phyloP scores from a whole-genome alignment of 2,329 filamentous ascomycete genomes.

The Ceratocystis harringtonii region DNA sequence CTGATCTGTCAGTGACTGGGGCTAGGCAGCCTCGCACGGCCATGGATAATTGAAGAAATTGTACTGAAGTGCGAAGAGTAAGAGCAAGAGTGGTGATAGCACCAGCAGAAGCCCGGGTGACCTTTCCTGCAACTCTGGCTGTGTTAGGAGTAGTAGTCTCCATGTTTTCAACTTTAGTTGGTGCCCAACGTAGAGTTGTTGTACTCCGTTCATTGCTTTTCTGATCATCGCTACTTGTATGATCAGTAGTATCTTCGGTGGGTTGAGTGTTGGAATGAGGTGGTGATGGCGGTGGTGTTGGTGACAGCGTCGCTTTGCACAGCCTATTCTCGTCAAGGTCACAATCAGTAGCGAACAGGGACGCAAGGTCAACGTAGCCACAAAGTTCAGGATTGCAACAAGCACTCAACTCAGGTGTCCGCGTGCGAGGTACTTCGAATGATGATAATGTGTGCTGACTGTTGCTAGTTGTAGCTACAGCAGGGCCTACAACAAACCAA shows the following conservation, averaged over 20 bases:
- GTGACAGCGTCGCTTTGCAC: not conserved
- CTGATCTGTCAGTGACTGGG: no score
- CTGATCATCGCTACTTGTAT: not conserved
- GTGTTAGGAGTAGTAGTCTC: not conserved
- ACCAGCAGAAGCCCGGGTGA: not conserved
- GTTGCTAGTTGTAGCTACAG: not conserved
- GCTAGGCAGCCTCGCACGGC: not conserved
- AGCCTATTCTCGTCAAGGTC: not conserved
- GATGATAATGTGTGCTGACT: not conserved
- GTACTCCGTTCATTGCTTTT: not conserved
- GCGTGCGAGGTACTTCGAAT: not conserved
- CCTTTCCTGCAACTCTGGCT: no score
- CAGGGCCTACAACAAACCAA: not conserved
- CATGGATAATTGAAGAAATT: not conserved
- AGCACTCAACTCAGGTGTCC: not conserved
- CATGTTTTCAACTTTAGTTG: not conserved
- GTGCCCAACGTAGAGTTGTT: not conserved
- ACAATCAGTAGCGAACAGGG: not conserved
- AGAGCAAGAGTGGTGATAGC: not conserved
- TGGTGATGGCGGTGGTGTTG: not conserved
- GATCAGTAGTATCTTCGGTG: not conserved
- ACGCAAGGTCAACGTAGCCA: not conserved
- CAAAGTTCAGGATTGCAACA: not conserved
- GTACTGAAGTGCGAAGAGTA: not conserved
- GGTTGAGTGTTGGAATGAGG: not conserved